Base-by-base conservation (phyloP, 768 basidiomycete species). In the Lactarius sanguifluus region DNA sequence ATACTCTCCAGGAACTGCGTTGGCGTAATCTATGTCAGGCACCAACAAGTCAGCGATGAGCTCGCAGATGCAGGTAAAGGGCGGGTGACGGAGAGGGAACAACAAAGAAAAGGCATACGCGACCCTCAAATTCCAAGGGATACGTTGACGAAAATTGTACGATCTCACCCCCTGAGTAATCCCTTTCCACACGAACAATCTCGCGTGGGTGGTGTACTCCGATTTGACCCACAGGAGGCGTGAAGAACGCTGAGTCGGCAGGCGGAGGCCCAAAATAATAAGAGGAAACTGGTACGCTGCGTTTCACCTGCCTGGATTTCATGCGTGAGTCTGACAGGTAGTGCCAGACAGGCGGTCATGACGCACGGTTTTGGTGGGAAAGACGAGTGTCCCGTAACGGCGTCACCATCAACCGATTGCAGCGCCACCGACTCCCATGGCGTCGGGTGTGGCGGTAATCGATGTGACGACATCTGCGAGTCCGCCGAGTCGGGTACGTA, bases 131-230 rank as follows among this genome's bases (percentile, higher is more conserved):
- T 76, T 99, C 97, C 50, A 96, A 78, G 1, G 94, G 95, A 76
- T 90, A 99, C 69, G 89, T 86, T 0, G 93, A 84, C 40, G 92
- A 83, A 76, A 99, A 97, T 77, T 98, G 96, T 36, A 88, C 84
- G 8, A 96, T 80, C 74, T 98, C 96, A 2, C 96, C 97, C 1
- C 88, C 88, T 16, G 81, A 85, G 75, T 97, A 99, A 76, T 99
- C 97, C 61, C 97, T 80, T 76, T 98, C 96, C 50, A 99, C 80
- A 55, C 96, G 82, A 60, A 99, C 79, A 65, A 99, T 85, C 79
- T 98, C 96, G 61, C 96, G 86, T 18, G 96, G 96, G 71, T 92
- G 88, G 74, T 97, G 92, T 28, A 89, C 77, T 3, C 95, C 96
- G 64, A 98, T 90, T 60, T 89, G 87, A 1, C 96, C 96, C 7